Base-by-base conservation (phyloP, 2,329 filamentous ascomycete species). In the Fusarium sp. region DNA sequence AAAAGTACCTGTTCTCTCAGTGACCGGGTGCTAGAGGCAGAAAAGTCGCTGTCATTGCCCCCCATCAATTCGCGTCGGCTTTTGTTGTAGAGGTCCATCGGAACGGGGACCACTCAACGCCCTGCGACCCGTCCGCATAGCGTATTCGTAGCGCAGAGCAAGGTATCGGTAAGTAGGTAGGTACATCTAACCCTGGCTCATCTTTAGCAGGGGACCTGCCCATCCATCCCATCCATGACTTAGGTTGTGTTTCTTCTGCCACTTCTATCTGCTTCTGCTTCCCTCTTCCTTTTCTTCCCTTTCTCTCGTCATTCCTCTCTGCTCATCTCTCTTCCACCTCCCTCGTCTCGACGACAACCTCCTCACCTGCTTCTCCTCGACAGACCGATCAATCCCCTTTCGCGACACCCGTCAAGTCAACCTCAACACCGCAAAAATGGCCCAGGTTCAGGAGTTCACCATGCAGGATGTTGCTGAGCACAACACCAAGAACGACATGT, bases 401-500 rank as follows among this genome's bases (percentile, higher is more conserved):
- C 61, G 67, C 70, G 64, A 75, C 58, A 67, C 11, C 24, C 59
- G 50, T 67, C 67, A 63, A 59, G 41, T 45, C 41, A 27, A 52
- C 24, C 48, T 20, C 63, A 65, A 74, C 58, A 70, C 76, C 75
- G 70, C 71, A 77, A 74, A 57, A 60, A 80, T 79, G 74, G 65
- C 77, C 54, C 83, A 83, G 79, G 81, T 81, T 68, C 76, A 82
- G 76, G 87, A 90, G 81, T 90, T 92, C 86, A 97, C 93, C 80
- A 94, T 92, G 86, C 88, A 92, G 81, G 94, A 98, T 85, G 91
- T 97, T 85, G 89, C 93, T 73, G 91, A 91, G 86, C 95, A 97
- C 90, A 94, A 93, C 87, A 92, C 90, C 85, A 98, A 98, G 92
- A 98, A 95, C 90, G 95, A 98, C 84, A 88, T 98, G 76, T 98